These are phyloP conservation scores for Begonia peltatifolia DNA, from an alignment of 306 rosid species.

Conservation along the genomic window DNA sequence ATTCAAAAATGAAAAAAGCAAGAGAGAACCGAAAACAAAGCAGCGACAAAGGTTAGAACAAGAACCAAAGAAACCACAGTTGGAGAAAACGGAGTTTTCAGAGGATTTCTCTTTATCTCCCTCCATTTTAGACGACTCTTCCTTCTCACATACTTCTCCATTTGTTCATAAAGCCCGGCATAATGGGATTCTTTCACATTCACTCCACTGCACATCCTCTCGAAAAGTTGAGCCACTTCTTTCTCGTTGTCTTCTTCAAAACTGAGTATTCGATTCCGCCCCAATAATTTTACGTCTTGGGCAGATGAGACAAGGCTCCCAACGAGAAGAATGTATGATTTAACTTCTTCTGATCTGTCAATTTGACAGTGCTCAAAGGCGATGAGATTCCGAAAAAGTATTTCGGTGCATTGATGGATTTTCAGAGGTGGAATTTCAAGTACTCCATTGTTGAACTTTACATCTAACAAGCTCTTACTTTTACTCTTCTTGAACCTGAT, in stretches of 20 bases:
- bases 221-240: slow-evolving; percentile 11
- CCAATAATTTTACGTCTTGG: slow-evolving; percentile 24
- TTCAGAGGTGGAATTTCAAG: slow-evolving; percentile 26
- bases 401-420: slow-evolving; percentile 11
- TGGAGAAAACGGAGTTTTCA: neutral
- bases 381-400: slow-evolving; percentile 32
- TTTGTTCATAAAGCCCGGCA: slow-evolving; percentile 19
- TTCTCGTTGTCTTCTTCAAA: slow-evolving; percentile 6
- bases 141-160: slow-evolving; percentile 5
- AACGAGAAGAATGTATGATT: slow-evolving; percentile 36
- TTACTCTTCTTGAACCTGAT: slow-evolving; percentile 23
- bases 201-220: slow-evolving; percentile 10
- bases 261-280: slow-evolving; percentile 13
- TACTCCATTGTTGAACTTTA: slow-evolving; percentile 27
- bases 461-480: slow-evolving; percentile 27
- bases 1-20: slow-evolving; percentile 11
- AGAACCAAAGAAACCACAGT: slow-evolving; percentile 13
- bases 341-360: slow-evolving; percentile 18
- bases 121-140: slow-evolving; percentile 7
- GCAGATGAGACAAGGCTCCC: slow-evolving; percentile 11
- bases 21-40: slow-evolving; percentile 19
- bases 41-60: slow-evolving; percentile 15
- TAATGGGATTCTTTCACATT: slow-evolving; percentile 16
- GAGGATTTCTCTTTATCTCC: neutral
- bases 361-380: slow-evolving; percentile 28